Conservation (phyloP, 441 rosid genomes). For the Adansonia madagascariensis region DNA sequence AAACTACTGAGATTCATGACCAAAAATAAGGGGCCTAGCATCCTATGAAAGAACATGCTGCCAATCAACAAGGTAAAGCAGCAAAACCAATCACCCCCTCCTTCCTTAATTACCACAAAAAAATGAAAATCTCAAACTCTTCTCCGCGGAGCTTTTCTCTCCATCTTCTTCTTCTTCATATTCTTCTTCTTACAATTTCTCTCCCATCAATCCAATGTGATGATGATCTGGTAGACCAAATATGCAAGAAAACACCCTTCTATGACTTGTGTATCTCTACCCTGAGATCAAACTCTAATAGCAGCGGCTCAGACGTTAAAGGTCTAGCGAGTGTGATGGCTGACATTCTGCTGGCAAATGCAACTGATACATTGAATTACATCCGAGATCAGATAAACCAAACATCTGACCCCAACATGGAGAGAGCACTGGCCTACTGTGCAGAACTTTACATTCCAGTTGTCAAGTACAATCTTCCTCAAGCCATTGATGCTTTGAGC, state of each 20-base stretch:
- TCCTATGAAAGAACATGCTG: neutral
- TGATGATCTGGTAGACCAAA: conserved; percentile 48
- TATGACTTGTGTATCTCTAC: conserved; percentile 58
- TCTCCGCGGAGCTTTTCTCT: conserved; percentile 28
- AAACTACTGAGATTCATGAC: neutral
- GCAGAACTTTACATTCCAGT: conserved; percentile 83
- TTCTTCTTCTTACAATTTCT: conserved; percentile 28
- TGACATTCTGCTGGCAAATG: conserved; percentile 50
- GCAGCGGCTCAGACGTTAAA: conserved; percentile 43
- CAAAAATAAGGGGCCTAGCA: neutral
- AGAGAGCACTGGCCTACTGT: conserved; percentile 71
- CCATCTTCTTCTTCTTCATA: conserved; percentile 22
- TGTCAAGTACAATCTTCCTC: conserved; percentile 79
- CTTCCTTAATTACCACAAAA: neutral
- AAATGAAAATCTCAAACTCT: conserved; percentile 29
- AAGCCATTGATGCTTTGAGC: conserved; percentile 66
- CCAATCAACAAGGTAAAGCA: neutral
- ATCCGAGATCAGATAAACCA: conserved; percentile 51
- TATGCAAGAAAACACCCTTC: conserved; percentile 73
- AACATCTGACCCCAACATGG: conserved; percentile 51
- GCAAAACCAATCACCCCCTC: neutral
- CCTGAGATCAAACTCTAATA: conserved; percentile 43
- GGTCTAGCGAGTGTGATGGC: conserved; percentile 59
- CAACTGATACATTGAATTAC: conserved; percentile 56
- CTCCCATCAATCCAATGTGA: conserved; percentile 28